A percentile compares a stretch with the other conserved stretches of the same genome.
These are phyloP conservation scores for Aspergillus novoparasiticus DNA, from an alignment of 2,329 filamentous ascomycete genomes.

Conservation along the genomic window DNA sequence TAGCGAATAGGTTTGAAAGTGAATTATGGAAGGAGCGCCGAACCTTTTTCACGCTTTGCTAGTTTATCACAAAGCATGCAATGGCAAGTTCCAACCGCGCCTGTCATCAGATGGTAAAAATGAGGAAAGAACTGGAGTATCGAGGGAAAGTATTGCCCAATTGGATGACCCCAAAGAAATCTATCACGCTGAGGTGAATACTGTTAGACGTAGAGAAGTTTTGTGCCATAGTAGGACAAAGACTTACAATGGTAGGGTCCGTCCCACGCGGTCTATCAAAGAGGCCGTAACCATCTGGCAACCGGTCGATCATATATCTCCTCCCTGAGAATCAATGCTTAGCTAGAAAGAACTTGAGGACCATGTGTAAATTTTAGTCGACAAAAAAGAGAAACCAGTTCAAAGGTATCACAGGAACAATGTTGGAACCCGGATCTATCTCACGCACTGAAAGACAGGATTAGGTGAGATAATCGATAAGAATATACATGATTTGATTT, in stretches of 20 bases:
- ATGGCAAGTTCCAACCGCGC: conserved; percentile 47
- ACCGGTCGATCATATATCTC: conserved; percentile 53
- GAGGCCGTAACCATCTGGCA: conserved; percentile 59
- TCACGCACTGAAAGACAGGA: background rate
- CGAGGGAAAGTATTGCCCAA: conserved; percentile 55
- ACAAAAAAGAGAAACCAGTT: background rate
- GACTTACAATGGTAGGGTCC: conserved; percentile 37
- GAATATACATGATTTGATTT: background rate
- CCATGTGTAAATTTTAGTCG: background rate
- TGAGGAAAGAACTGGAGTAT: conserved; percentile 58
- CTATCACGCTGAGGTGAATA: conserved; percentile 48
- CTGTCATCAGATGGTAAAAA: conserved; percentile 59
- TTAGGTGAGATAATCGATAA: background rate
- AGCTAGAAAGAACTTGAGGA: background rate
- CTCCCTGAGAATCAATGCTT: conserved; percentile 30
- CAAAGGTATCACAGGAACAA: background rate
- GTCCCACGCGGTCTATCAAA: conserved; percentile 52
- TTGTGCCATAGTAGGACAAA: background rate
- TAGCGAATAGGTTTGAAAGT: background rate
- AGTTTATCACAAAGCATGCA: conserved; percentile 52
- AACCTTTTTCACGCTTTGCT: conserved; percentile 19
- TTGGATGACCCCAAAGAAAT: conserved; percentile 61
- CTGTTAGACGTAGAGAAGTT: conserved; percentile 3
- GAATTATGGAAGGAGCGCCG: background rate
- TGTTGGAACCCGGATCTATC: background rate